Evolutionary conservation across 176 grass and related monocot genomes (phyloP).

Genomic region (Echinochloa phyllopogon): DNA sequence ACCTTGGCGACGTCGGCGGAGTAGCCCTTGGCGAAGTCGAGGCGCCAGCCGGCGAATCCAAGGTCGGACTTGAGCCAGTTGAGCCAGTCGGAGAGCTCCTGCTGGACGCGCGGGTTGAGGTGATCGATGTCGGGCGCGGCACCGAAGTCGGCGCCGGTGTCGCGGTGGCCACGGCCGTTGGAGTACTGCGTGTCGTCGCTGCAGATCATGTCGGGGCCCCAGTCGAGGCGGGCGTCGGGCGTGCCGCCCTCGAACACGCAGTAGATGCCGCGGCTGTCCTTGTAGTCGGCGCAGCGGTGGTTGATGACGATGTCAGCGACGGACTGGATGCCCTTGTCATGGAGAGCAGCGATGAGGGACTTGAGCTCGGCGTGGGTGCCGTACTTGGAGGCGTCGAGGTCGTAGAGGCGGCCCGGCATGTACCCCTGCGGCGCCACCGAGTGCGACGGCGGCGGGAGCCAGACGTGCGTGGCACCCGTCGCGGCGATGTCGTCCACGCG

Average conservation of each 20-base stretch:
- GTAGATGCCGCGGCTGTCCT: constrained; percentile 79
- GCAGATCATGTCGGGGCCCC: constrained; percentile 87
- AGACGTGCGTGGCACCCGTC: constrained; percentile 69
- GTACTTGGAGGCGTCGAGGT: constrained; percentile 81
- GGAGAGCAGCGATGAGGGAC: constrained; percentile 58
- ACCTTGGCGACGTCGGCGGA: constrained; percentile 60
- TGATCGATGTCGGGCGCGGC: constrained; percentile 90
- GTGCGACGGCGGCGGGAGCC: constrained; percentile 84
- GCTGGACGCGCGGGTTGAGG: constrained; percentile 77
- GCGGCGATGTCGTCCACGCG: constrained; percentile 60
- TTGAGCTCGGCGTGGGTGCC: constrained; percentile 60
- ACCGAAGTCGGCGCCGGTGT: constrained; percentile 64
- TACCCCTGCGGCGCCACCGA: constrained; percentile 82
- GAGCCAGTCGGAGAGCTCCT: constrained; percentile 87
- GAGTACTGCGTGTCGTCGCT: constrained; percentile 83
- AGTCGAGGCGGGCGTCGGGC: constrained; percentile 69
- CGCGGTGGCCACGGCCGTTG: constrained; percentile 71
- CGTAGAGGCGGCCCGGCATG: constrained; percentile 84
- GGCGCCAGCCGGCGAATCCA: constrained; percentile 79
- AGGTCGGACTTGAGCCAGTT: constrained; percentile 82
- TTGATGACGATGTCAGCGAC: constrained; percentile 91
- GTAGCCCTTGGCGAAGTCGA: constrained; percentile 86
- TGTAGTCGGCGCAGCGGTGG: constrained; percentile 81
- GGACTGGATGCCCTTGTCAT: constrained; percentile 57
- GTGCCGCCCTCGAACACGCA: constrained; percentile 90